These are phyloP conservation scores for Hanseniaspora nectarophila DNA, from an alignment of 805 yeast genomes.

Conservation along the genomic window DNA sequence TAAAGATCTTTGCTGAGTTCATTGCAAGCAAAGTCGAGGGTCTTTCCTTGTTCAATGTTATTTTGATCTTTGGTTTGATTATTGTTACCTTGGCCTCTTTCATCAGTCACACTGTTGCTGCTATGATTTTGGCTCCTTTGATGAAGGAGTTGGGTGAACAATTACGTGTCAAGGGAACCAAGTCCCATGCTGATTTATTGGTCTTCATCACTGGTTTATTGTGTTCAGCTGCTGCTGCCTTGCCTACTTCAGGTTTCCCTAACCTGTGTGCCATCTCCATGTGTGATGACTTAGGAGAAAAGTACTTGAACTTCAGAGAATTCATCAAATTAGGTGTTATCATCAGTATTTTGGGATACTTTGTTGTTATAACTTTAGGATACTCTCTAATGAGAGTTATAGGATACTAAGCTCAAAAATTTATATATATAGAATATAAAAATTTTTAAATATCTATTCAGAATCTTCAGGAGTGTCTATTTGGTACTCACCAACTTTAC, in stretches of 20 bases:
- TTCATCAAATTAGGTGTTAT: conserved; percentile 90
- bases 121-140: conserved; percentile 80
- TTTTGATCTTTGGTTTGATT: conserved; percentile 68
- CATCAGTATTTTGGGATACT: conserved; percentile 62
- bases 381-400: conserved; percentile 54
- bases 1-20: conserved; percentile 59
- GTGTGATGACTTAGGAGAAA: conserved; percentile 83
- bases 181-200: conserved; percentile 75
- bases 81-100: conserved; percentile 82
- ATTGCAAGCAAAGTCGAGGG: conserved; percentile 58
- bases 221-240: conserved; percentile 93
- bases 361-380: conserved; percentile 66
- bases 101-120: conserved; percentile 95
- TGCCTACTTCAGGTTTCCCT: conserved; percentile 96
- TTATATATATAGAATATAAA: no score
- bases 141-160: conserved; percentile 79
- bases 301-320: conserved; percentile 73
- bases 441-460: no score
- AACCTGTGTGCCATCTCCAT: conserved; percentile 93
- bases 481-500: conserved; percentile 7
- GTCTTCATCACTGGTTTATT: conserved; percentile 53
- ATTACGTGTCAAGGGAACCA: conserved; percentile 32
- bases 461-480: conserved; percentile 11
- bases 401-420: conserved; percentile 31
- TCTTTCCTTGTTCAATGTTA: conserved; percentile 59